Base-by-base conservation (phyloP, 192 early-diverging fungal species). In the Ramicandelaber brevisporus region DNA sequence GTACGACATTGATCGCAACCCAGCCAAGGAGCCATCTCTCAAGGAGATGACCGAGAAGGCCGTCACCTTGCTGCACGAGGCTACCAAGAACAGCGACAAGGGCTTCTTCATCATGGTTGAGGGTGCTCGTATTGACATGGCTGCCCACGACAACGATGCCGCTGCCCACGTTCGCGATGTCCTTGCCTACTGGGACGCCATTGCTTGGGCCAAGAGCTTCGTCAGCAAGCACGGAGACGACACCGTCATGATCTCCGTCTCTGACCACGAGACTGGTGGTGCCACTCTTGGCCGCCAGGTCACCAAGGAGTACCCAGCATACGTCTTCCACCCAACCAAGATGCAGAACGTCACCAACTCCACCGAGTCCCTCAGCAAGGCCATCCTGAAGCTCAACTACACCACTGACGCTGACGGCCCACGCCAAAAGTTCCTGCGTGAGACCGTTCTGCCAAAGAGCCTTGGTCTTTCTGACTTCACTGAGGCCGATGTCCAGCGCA, bases 51-150 rank as follows among this genome's bases (percentile, higher is more conserved):
- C 84, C 3, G 27, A 46, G 9, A 79, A 73, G 44, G 86, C 85
- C n/a, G 37, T 98, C 11, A 41, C 52, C 4, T 50, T 89, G 5
- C 58, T 98, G n/a, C 47, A 52, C 12, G 17, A 52, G 0, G 56
- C 65, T 2, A 54, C 55, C 0, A 40, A 41, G 25, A 40, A 53
- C 32, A 43, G 48, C 14, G 57, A 63, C 27, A 38, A 54, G 0
- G 87, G 92, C 3, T 98, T 93, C 52, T 87, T 93, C 44, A 51
- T 98, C 43, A 83, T 98, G 80, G 72, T 97, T 37, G 92, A 97
- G 57, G 83, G 92, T 18, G 79, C 73, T 34, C 54, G 84, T 25
- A 97, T 97, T 36, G 81, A 98, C 45, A 89, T 93, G 86, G 92
- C 81, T 1, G 92, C 77, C 3, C 92, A 98, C 42, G 47, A 53